Evolutionary conservation across 768 basidiomycete species (phyloP).

Genomic region (Auriscalpium orientale): DNA sequence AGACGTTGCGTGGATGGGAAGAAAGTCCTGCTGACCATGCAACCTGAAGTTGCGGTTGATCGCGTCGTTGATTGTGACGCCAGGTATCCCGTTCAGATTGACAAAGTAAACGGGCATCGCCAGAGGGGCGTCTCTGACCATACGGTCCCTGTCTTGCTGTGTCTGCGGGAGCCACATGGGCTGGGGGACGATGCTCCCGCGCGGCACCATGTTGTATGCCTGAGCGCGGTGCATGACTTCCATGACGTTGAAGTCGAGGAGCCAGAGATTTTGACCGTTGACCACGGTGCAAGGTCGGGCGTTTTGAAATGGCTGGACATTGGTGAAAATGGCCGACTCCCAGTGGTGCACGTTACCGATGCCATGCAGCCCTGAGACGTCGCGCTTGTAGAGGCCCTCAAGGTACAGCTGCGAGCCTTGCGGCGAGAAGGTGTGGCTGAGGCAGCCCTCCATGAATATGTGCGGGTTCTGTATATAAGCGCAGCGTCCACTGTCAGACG

Average conservation of each 20-base stretch:
- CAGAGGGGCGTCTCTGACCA: slow-evolving; percentile 6
- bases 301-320: neutral
- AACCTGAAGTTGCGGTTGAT: too few species aligned
- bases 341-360: neutral
- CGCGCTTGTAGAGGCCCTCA: neutral
- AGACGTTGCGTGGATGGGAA: too few species aligned
- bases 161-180: slow-evolving; percentile 6
- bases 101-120: slow-evolving; percentile 8
- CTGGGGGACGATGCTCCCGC: slow-evolving; percentile 9
- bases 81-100: neutral
- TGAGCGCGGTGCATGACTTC: neutral
- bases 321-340: neutral
- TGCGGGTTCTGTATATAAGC: neutral
- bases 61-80: neutral
- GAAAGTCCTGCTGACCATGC: too few species aligned
- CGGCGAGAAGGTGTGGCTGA: slow-evolving; percentile 5
- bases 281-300: neutral
- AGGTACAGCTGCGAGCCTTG: neutral
- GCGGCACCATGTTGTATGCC: too few species aligned
- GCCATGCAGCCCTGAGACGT: neutral
- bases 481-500: too few species aligned
- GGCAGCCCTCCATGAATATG: slow-evolving; percentile 1
- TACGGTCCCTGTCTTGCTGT: slow-evolving; percentile 8
- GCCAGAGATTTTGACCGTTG: neutral
- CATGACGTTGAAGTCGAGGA: slow-evolving; percentile 3